phyloP scores from a whole-genome alignment of 202 grass and related monocot genomes.

The Setaria italica region DNA sequence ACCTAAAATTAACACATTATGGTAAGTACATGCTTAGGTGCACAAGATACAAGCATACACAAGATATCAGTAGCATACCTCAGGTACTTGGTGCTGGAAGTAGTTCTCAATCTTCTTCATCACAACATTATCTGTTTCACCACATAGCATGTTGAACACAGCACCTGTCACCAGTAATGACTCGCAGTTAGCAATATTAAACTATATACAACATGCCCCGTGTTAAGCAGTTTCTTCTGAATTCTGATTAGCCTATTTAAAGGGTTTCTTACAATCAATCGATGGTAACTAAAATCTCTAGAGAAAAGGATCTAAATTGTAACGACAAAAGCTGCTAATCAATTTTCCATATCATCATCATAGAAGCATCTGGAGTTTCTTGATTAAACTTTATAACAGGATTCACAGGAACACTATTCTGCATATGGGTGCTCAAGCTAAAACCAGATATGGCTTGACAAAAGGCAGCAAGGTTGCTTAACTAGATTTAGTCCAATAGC shows the following conservation, averaged over 20 bases:
- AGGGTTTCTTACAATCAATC: background rate
- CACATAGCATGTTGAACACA: slow-evolving; percentile 93
- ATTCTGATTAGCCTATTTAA: background rate
- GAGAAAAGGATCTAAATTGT: background rate
- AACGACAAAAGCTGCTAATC: background rate
- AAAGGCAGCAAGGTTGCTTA: slow-evolving; percentile 14
- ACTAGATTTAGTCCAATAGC: background rate
- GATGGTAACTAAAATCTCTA: background rate
- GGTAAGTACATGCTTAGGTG: background rate
- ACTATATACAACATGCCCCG: background rate
- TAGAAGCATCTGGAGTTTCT: background rate
- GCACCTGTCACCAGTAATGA: slow-evolving; percentile 65
- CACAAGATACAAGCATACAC: background rate
- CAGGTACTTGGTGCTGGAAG: slow-evolving; percentile 71
- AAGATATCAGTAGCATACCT: slow-evolving; percentile 49
- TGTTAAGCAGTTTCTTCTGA: background rate
- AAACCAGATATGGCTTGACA: background rate
- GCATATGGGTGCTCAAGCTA: background rate
- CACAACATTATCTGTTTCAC: slow-evolving; percentile 61
- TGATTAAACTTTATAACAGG: background rate
- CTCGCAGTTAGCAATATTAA: slow-evolving; percentile 20
- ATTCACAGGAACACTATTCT: background rate
- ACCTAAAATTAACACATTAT: slow-evolving; percentile 48
- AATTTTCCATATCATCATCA: background rate
- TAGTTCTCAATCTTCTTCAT: slow-evolving; percentile 94